Conservation (phyloP, 768 basidiomycete species). For the Hypholoma fasciculare region DNA sequence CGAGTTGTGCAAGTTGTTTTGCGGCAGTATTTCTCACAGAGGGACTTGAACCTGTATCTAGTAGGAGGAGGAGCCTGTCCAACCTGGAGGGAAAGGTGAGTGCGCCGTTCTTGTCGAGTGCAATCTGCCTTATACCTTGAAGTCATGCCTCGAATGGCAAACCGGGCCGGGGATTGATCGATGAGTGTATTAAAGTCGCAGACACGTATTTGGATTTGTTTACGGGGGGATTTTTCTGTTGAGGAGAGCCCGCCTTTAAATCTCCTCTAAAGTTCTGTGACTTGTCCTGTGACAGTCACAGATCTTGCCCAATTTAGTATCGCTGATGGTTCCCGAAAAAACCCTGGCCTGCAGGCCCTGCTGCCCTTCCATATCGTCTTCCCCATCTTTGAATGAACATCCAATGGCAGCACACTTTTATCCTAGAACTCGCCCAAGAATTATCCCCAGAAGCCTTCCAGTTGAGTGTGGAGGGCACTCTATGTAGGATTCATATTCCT, state of each 20-base stretch:
- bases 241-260: constrained; percentile 58
- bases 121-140: constrained; percentile 53
- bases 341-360: constrained; percentile 6
- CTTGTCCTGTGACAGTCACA: constrained; percentile 40
- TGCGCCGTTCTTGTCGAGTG: neutral
- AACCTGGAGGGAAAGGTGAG: constrained; percentile 51
- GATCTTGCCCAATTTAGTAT: constrained; percentile 8
- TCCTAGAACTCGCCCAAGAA: constrained; percentile 2
- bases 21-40: constrained; percentile 95
- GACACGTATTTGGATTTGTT: constrained; percentile 43
- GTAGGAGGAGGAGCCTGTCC: constrained; percentile 93
- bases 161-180: constrained; percentile 48
- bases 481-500: neutral
- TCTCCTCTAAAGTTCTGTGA: constrained; percentile 51
- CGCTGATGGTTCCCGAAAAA: constrained; percentile 9
- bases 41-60: constrained; percentile 91
- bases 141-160: constrained; percentile 66
- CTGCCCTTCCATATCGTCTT: neutral
- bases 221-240: constrained; percentile 57
- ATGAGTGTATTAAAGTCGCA: constrained; percentile 23
- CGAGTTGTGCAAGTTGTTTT: constrained; percentile 92
- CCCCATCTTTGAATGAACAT: constrained; percentile 1
- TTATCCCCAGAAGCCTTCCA: neutral
- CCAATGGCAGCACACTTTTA: constrained; percentile 12
- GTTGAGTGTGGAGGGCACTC: neutral